These are phyloP conservation scores for Ocimum tenuiflorum DNA, from an alignment of 257 asterid species.

Conservation along the genomic window DNA sequence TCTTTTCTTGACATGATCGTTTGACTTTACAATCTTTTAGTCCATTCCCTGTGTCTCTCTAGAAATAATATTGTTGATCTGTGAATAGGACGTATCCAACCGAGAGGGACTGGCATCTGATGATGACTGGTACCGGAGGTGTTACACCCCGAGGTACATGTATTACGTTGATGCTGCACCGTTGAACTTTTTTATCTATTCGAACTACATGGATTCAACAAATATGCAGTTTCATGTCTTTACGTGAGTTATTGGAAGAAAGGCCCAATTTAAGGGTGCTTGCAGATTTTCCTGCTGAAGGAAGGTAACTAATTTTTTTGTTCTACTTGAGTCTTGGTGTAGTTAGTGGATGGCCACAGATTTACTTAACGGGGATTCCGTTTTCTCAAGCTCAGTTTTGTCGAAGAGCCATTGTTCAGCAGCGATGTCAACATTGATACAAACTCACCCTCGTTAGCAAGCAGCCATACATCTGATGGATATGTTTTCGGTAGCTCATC, in stretches of 20 bases:
- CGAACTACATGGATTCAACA: slow-evolving; percentile 10
- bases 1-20: background rate
- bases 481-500: slow-evolving; percentile 29
- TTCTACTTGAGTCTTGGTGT: slow-evolving; percentile 10
- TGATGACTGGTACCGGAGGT: slow-evolving; percentile 52
- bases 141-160: slow-evolving; percentile 48
- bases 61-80: slow-evolving; percentile 12
- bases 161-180: slow-evolving; percentile 6
- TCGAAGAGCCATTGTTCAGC: slow-evolving; percentile 33
- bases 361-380: background rate
- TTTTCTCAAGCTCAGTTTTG: slow-evolving; percentile 28
- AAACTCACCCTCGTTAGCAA: slow-evolving; percentile 33
- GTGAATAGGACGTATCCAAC: slow-evolving; percentile 65
- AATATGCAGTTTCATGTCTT: slow-evolving; percentile 52
- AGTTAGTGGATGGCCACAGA: background rate
- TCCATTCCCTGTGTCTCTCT: background rate
- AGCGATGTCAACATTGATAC: slow-evolving; percentile 34
- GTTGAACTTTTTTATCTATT: background rate
- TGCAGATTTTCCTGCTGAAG: slow-evolving; percentile 67
- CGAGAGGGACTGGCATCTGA: slow-evolving; percentile 74
- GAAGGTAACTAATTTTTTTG: slow-evolving; percentile 34
- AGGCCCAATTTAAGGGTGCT: slow-evolving; percentile 53
- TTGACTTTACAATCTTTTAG: background rate
- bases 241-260: slow-evolving; percentile 40
- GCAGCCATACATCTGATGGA: slow-evolving; percentile 39